Evolutionary conservation across 352 stramenopile genomes (phyloP), one percentile per base, ranked within the genome.

Genomic region (Blastocystis sp.): DNA sequence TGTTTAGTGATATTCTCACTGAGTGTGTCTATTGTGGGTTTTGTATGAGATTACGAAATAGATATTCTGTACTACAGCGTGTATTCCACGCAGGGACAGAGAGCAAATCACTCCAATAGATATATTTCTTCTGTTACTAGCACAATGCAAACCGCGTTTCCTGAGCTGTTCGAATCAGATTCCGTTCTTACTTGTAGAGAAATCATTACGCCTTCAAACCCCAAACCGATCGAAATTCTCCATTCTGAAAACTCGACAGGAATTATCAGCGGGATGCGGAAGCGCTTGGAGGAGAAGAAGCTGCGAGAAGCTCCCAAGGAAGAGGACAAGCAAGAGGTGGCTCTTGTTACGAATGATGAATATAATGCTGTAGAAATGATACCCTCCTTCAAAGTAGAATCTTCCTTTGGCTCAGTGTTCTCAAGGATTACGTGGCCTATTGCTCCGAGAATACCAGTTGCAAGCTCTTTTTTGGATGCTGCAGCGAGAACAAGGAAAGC

Each of bases 391-490:
- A 0, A 43, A 30, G 11, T 66, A 85, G 73, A 56, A 66, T 16
- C 50, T 85, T 24, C 73, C 73, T 3, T 47, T 30, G 20, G 20
- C 34, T 8, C 16, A 26, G 3, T 85, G 50, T 18, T 66, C 20
- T 16, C 13, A 69, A 34, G 73, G 73, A 41, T 90, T 96, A 34
- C 91, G 93, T 34, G 90, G 81, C 70, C 94, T 96, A 54, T 91
- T 93, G 66, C 90, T 96, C 2, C 93, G 93, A 47, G 92, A 93
- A 1, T 94, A 96, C 64, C 94, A 96, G 82, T 93, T 94, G 66
- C 92, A 95, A 78, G 94, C 94, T 3, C 89, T 96, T 39, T 90
- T 90, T 34, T 96, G 94, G 94, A 96, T 96, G 94, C 69, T 95
- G n/a, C 93, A 93, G 91, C 92, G 94, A 45, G 94, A 96, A 68